These are phyloP conservation scores for Fremontodendron californicum DNA, from an alignment of 345 rosid species.

Conservation along the genomic window DNA sequence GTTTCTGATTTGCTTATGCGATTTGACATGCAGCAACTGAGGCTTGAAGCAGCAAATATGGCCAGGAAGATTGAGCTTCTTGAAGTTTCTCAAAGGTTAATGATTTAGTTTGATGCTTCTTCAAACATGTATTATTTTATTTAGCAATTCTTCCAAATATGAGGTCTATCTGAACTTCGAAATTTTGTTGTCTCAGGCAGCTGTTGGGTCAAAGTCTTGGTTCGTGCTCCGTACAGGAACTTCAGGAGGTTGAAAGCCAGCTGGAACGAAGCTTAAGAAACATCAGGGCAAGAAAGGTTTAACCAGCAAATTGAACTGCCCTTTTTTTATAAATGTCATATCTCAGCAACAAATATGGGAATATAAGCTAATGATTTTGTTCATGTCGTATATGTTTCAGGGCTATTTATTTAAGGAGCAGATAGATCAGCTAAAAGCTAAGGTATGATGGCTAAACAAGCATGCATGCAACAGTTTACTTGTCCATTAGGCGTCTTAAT, in stretches of 20 bases:
- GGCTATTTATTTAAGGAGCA: conserved; percentile 40
- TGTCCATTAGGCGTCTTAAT: background rate
- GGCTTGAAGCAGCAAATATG: conserved; percentile 37
- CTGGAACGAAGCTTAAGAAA: conserved; percentile 45
- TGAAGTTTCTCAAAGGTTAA: conserved; percentile 48
- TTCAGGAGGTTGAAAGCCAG: conserved; percentile 37
- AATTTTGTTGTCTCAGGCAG: conserved; percentile 37
- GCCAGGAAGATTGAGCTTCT: conserved; percentile 48
- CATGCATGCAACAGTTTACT: background rate
- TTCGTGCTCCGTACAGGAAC: conserved; percentile 42
- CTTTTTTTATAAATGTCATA: background rate
- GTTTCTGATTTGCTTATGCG: background rate
- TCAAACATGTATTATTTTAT: background rate
- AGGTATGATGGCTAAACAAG: conserved; percentile 26
- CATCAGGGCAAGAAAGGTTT: conserved; percentile 60
- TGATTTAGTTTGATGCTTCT: background rate
- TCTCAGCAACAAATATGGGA: background rate
- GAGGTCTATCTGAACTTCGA: background rate
- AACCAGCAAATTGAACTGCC: background rate
- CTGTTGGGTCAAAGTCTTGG: conserved; percentile 47
- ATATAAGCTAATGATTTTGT: background rate
- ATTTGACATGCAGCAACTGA: conserved; percentile 39
- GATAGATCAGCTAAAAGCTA: conserved; percentile 39
- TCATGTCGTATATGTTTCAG: conserved; percentile 27
- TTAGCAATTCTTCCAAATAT: background rate